Base-by-base conservation (phyloP, 352 stramenopile species). In the Phytophthora fragariaefolia region DNA sequence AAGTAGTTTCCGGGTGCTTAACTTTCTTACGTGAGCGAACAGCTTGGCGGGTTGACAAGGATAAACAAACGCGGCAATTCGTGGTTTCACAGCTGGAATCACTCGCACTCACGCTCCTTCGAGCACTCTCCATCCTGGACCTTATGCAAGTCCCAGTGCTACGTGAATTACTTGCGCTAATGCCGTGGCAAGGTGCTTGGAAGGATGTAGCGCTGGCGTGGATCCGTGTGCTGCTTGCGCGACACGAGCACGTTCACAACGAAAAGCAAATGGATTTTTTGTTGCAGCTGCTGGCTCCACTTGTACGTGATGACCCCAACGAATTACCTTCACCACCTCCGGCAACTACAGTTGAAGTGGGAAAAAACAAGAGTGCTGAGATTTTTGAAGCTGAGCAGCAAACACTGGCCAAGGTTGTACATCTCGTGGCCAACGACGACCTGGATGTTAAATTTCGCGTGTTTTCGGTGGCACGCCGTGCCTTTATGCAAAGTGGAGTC, bases 331-430 rank as follows among this genome's bases (percentile, higher is more conserved):
- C 62, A 1, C 47, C 58, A 38, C 24, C 46, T 8, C 40, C 36
- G 48, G 50, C 52, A 18, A 54, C 30, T 1, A 4, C 66, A 53
- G 51, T 17, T 28, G 61, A 60, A 53, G 23, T 38, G 15, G 57
- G 38, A 36, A 68, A 60, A 24, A 62, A 26, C 30, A 77, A 60
- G 32, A 69, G 51, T 24, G 50, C 46, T 10, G 66, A 89, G 69
- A 80, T 76, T 4, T 91, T 95, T 66, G 89, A 92, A 67, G 56
- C 80, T 28, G 96, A 99, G 63, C 92, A 98, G 64, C 74, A 89
- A 17, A 76, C 97, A 13, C 81, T 99, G 22, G 92, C 95, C 15
- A 97, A 97, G 56, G 64, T 99, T 6, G 73, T 99, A 17, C 93
- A 99, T 66, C 66, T 99, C n/a, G 77, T 99, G 20, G 20, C 83